phyloP scores from a whole-genome alignment of 768 basidiomycete species.

The Suillus hirtellus region DNA sequence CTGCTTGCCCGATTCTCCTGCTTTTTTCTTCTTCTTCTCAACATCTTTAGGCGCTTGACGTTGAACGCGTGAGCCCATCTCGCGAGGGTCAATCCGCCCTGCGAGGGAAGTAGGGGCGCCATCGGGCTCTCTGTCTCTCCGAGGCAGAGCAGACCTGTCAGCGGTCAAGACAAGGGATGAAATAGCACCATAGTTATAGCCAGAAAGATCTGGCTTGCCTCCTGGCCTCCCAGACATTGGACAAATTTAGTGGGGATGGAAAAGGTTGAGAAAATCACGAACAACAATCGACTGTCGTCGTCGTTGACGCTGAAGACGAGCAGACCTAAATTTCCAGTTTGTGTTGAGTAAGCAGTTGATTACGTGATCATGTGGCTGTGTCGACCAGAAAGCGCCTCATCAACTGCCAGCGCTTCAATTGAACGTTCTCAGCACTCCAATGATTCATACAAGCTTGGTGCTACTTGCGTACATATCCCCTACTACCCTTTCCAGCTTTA shows the following conservation, averaged over 20 bases:
- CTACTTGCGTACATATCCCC: too few species aligned
- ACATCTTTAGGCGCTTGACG: slow-evolving; percentile 84
- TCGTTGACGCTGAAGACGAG: slow-evolving; percentile 5
- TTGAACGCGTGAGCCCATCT: slow-evolving; percentile 92
- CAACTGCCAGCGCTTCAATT: too few species aligned
- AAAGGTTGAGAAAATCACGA: background rate
- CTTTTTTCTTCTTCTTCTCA: slow-evolving; percentile 93
- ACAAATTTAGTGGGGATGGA: background rate
- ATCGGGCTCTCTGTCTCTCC: slow-evolving; percentile 94
- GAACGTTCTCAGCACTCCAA: too few species aligned
- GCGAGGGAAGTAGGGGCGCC: slow-evolving; percentile 92
- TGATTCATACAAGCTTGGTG: too few species aligned
- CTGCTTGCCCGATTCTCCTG: slow-evolving; percentile 49
- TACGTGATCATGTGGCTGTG: background rate
- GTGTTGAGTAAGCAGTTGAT: slow-evolving; percentile 2
- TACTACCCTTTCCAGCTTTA: too few species aligned
- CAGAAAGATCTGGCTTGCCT: slow-evolving; percentile 78
- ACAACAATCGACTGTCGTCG: slow-evolving; percentile 9
- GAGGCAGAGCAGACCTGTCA: slow-evolving; percentile 74
- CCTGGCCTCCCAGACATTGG: slow-evolving; percentile 42
- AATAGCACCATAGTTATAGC: slow-evolving; percentile 95
- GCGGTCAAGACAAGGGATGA: slow-evolving; percentile 95
- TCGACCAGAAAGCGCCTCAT: too few species aligned
- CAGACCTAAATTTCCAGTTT: slow-evolving; percentile 5
- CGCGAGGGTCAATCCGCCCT: slow-evolving; percentile 83